These are phyloP conservation scores for Farysia itapuensis DNA, from an alignment of 1,284 basidiomycete genomes.

Conservation along the genomic window DNA sequence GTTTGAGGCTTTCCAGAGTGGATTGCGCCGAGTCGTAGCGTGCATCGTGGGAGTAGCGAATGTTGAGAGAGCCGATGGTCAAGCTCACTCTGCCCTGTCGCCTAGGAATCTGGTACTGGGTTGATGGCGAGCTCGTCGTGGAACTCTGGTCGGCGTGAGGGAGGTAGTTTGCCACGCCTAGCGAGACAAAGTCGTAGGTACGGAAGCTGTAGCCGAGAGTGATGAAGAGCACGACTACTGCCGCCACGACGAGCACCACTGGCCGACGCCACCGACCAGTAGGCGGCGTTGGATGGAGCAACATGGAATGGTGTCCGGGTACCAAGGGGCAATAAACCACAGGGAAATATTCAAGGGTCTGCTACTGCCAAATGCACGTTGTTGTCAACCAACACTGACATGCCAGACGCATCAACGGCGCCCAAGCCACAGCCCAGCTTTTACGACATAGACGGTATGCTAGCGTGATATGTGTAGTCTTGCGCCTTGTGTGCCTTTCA, in stretches of 20 bases:
- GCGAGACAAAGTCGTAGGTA: constrained; percentile 23
- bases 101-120: not conserved
- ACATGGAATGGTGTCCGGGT: too few relatives aligned
- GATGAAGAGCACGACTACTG: constrained; percentile 5
- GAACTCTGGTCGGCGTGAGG: not conserved
- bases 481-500: too few relatives aligned
- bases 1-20: constrained; percentile 1
- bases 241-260: constrained; percentile 7
- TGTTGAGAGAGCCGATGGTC: constrained; percentile 29
- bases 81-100: constrained; percentile 2
- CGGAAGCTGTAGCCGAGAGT: constrained; percentile 18
- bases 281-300: too few relatives aligned
- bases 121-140: not conserved
- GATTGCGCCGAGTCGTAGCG: constrained; percentile 10
- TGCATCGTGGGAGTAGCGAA: constrained; percentile 27
- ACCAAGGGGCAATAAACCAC: too few relatives aligned
- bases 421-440: too few relatives aligned
- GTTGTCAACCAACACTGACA: too few relatives aligned
- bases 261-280: too few relatives aligned
- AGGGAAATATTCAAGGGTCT: too few relatives aligned
- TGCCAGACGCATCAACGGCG: too few relatives aligned
- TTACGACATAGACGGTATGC: too few relatives aligned
- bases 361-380: too few relatives aligned
- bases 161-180: constrained; percentile 7
- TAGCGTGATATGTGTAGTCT: too few relatives aligned